These are phyloP conservation scores for Claviceps spartinae DNA, from an alignment of 2,329 filamentous ascomycete genomes.

Conservation along the genomic window DNA sequence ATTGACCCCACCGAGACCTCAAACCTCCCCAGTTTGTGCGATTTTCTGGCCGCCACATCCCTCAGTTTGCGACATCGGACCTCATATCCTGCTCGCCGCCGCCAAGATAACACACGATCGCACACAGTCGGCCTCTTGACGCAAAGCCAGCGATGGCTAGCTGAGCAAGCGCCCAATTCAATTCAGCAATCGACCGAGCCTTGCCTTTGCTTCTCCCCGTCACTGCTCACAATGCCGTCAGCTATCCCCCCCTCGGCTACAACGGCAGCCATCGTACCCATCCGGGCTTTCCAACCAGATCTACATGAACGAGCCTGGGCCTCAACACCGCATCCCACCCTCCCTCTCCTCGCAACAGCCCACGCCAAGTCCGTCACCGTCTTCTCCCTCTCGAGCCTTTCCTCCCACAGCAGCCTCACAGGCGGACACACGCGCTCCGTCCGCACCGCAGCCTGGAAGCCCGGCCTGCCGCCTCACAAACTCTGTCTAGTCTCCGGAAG, in stretches of 20 bases:
- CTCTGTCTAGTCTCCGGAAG: slow-evolving; percentile 81
- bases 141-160: too few relatives aligned
- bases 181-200: too few relatives aligned
- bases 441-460: slow-evolving; percentile 81
- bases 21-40: too few relatives aligned
- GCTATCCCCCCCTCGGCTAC: not conserved
- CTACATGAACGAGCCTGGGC: slow-evolving; percentile 69
- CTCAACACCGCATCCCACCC: slow-evolving; percentile 69
- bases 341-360: slow-evolving; percentile 79
- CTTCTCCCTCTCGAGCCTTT: slow-evolving; percentile 74
- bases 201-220: not conserved
- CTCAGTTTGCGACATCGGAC: too few relatives aligned
- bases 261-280: slow-evolving; percentile 16
- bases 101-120: too few relatives aligned
- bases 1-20: too few relatives aligned
- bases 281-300: slow-evolving; percentile 39
- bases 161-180: too few relatives aligned
- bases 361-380: slow-evolving; percentile 79
- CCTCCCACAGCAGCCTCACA: slow-evolving; percentile 62
- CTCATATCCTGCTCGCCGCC: too few relatives aligned
- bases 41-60: too few relatives aligned
- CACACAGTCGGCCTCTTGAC: too few relatives aligned
- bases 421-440: slow-evolving; percentile 87
- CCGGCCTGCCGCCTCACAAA: slow-evolving; percentile 43
- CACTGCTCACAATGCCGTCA: slow-evolving; percentile 1